phyloP scores from a whole-genome alignment of 176 grass and related monocot species.

The Tillandsia fasciculata region DNA sequence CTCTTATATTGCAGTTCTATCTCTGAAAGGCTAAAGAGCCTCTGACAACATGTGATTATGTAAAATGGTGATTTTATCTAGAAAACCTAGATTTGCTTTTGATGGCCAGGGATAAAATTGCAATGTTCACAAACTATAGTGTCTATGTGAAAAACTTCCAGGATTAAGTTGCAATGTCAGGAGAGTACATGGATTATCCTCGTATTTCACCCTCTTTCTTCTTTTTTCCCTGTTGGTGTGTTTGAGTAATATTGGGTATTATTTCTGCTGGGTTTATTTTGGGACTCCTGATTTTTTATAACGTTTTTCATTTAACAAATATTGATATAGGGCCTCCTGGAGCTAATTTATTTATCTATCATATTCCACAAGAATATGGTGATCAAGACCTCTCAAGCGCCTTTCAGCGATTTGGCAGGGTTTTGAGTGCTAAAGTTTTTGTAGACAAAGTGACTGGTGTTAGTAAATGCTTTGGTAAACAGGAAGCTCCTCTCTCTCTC shows the following conservation, averaged over 20 bases:
- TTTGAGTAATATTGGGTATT: no score
- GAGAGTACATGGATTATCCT: background rate
- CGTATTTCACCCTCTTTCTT: background rate
- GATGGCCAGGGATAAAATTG: no score
- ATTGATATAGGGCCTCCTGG: constrained; percentile 61
- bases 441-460: constrained; percentile 89
- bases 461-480: constrained; percentile 97
- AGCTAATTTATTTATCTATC: constrained; percentile 87
- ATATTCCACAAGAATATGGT: constrained; percentile 73
- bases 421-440: constrained; percentile 95
- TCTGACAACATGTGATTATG: no score
- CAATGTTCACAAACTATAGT: no score
- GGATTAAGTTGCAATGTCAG: no score
- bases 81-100: no score
- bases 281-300: no score
- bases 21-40: no score
- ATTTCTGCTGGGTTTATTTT: no score
- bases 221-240: background rate
- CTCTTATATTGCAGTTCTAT: no score
- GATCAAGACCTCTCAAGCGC: constrained; percentile 78
- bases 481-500: background rate
- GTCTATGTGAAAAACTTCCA: no score
- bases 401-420: constrained; percentile 85
- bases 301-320: background rate
- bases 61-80: no score